Conservation (phyloP, 495 filamentous ascomycete genomes). For the Hyaloscypha bicolor region DNA sequence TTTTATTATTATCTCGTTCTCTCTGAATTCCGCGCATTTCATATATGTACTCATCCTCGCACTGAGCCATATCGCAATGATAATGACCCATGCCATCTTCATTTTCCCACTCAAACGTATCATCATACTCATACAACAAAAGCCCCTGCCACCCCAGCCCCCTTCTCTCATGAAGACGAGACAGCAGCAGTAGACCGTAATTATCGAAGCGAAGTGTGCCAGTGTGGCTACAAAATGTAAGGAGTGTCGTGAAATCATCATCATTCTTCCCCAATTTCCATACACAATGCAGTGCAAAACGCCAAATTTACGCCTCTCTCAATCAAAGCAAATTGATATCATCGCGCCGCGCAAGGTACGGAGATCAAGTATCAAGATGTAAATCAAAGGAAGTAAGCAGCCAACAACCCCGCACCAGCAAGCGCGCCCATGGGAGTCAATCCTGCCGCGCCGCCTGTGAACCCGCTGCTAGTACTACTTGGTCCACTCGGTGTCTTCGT, state of each 20-base stretch:
- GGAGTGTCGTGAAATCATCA: background rate
- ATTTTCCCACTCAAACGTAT: too few relatives aligned
- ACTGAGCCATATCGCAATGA: too few relatives aligned
- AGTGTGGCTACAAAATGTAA: background rate
- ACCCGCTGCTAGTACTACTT: slow-evolving; percentile 8
- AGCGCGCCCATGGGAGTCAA: slow-evolving; percentile 14
- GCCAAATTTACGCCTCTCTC: background rate
- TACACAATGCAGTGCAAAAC: background rate
- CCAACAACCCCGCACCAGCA: slow-evolving; percentile 21
- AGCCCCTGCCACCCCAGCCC: too few relatives aligned
- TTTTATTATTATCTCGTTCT: too few relatives aligned
- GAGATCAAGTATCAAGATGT: too few relatives aligned
- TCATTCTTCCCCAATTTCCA: background rate
- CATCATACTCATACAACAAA: too few relatives aligned
- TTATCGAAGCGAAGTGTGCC: too few relatives aligned
- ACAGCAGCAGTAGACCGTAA: too few relatives aligned
- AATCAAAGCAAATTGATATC: slow-evolving; percentile 3
- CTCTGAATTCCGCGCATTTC: too few relatives aligned
- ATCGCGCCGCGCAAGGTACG: background rate
- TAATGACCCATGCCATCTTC: too few relatives aligned
- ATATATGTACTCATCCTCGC: too few relatives aligned
- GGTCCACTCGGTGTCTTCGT: slow-evolving; percentile 24
- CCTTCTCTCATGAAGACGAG: too few relatives aligned
- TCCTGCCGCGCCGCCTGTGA: slow-evolving; percentile 19
- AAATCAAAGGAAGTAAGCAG: slow-evolving; percentile 30